Evolutionary conservation across 257 asterid species (phyloP).

Genomic region (Solanum commersonii): DNA sequence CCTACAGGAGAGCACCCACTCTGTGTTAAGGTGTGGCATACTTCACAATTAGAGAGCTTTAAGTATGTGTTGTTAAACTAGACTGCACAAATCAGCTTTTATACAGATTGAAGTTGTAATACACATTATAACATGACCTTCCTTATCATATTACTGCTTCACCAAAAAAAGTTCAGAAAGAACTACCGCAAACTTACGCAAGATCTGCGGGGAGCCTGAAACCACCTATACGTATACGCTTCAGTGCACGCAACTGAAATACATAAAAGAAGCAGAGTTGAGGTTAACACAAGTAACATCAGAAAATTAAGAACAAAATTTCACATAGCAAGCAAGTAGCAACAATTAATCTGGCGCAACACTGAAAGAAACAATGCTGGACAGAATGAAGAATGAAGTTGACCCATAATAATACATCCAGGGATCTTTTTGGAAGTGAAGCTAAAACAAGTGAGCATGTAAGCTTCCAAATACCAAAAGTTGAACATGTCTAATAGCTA

Average conservation of each 20-base stretch:
- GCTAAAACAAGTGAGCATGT: neutral
- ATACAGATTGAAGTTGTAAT: neutral
- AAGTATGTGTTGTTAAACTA: neutral
- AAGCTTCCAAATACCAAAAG: neutral
- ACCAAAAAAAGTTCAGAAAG: neutral
- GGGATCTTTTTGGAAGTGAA: neutral
- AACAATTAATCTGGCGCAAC: neutral
- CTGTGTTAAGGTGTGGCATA: neutral
- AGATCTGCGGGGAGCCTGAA: conserved; percentile 93
- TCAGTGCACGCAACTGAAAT: conserved; percentile 75
- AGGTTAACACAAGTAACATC: neutral
- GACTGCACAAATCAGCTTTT: neutral
- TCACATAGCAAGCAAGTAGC: neutral
- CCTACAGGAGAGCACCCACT: neutral
- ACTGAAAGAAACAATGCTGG: neutral
- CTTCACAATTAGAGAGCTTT: neutral
- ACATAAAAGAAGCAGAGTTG: neutral
- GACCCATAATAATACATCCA: neutral
- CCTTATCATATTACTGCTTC: neutral
- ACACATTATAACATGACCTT: neutral
- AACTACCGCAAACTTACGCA: conserved; percentile 42
- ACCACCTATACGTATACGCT: conserved; percentile 88
- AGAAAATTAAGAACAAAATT: neutral
- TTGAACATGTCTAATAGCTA: neutral
- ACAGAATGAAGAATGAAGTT: neutral